Conservation (phyloP, 129 eudicot genomes). For the Flaveria linearis region DNA sequence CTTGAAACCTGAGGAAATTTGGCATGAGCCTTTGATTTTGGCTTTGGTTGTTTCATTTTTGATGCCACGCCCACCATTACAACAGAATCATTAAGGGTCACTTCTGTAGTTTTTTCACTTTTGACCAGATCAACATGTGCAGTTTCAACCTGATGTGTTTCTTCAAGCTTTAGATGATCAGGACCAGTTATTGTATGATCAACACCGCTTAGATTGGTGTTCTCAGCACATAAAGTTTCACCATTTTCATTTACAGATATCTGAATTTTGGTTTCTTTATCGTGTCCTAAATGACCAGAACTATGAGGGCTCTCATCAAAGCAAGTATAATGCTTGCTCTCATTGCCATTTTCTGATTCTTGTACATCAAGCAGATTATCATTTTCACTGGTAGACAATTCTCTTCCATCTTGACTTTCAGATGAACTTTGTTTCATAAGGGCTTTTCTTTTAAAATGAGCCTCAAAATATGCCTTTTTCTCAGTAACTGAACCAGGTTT, state of each 20-base stretch:
- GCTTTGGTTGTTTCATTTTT: constrained; percentile 29
- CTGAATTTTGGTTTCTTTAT: constrained; percentile 30
- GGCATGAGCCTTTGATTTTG: constrained; percentile 31
- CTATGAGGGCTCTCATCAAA: constrained; percentile 39
- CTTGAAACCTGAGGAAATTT: constrained; percentile 36
- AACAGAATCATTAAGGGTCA: constrained; percentile 27
- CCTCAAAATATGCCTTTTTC: constrained; percentile 81
- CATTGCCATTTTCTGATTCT: constrained; percentile 34
- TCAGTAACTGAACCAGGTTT: constrained; percentile 83
- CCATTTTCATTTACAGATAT: constrained; percentile 25
- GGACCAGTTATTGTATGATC: constrained; percentile 17
- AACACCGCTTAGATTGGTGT: constrained; percentile 17
- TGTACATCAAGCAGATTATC: constrained; percentile 32
- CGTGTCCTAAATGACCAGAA: constrained; percentile 24
- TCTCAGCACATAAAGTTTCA: constrained; percentile 35
- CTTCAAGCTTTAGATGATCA: constrained; percentile 34
- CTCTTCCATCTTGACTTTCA: constrained; percentile 42
- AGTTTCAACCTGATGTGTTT: constrained; percentile 25
- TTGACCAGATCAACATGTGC: constrained; percentile 19
- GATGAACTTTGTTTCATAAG: constrained; percentile 54
- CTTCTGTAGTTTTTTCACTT: constrained; percentile 28
- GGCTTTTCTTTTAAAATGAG: constrained; percentile 65
- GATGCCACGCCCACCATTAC: constrained; percentile 23
- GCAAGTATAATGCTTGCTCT: constrained; percentile 22
- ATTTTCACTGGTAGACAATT: constrained; percentile 39